phyloP scores from a whole-genome alignment of 208 protist genomes.

The Crithidia fasciculata region DNA sequence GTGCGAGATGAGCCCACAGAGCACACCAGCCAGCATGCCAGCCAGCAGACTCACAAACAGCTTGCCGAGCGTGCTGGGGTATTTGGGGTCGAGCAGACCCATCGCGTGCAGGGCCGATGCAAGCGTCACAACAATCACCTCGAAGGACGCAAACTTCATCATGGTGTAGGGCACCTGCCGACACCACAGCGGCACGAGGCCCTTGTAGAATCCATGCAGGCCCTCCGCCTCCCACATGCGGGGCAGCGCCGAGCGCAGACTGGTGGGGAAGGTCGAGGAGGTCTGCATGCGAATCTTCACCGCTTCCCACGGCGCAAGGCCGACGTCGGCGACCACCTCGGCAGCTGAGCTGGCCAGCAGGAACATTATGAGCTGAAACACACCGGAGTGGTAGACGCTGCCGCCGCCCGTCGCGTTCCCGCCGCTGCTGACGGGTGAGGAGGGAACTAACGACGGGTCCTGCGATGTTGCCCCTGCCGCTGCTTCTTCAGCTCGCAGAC shows the following conservation, averaged over 20 bases:
- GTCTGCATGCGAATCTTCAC: constrained; percentile 86
- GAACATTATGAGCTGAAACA: constrained; percentile 43
- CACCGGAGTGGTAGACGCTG: not conserved
- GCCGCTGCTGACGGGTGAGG: not conserved
- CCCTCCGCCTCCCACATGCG: constrained; percentile 67
- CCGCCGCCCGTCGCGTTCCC: not conserved
- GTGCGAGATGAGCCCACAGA: constrained; percentile 94
- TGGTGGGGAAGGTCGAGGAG: constrained; percentile 23
- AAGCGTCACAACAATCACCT: constrained; percentile 49
- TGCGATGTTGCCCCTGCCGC: not conserved
- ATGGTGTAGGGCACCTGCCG: constrained; percentile 96
- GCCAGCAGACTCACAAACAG: constrained; percentile 43
- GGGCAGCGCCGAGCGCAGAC: constrained; percentile 44
- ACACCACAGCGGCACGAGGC: constrained; percentile 89
- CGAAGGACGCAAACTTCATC: constrained; percentile 92
- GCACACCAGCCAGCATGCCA: constrained; percentile 91
- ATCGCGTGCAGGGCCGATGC: constrained; percentile 3
- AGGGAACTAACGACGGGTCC: not conserved
- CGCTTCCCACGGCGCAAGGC: constrained; percentile 74
- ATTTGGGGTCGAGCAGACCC: not conserved
- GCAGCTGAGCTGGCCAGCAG: constrained; percentile 65
- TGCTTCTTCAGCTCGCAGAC: not conserved
- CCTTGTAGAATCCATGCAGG: constrained; percentile 81
- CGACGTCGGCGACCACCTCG: constrained; percentile 75
- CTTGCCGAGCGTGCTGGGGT: constrained; percentile 12